phyloP scores from a whole-genome alignment of 2,329 filamentous ascomycete genomes.

The Trematosphaeria pertusa region DNA sequence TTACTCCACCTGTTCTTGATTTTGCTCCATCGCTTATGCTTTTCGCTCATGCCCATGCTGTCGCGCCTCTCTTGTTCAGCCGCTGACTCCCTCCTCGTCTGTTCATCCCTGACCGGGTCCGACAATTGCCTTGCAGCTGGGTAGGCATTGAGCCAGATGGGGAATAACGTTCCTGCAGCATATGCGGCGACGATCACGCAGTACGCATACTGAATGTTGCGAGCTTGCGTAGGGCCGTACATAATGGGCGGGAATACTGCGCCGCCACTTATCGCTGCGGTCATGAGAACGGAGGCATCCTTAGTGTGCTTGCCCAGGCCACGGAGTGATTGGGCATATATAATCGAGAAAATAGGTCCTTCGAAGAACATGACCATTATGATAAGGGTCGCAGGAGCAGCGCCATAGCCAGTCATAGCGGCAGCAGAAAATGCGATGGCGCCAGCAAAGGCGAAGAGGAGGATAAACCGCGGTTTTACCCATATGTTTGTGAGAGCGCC shows the following conservation, averaged over 20 bases:
- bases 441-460: constrained; percentile 61
- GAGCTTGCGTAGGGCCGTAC: constrained; percentile 51
- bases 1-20: constrained; percentile 30
- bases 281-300: constrained; percentile 60
- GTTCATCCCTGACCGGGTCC: constrained; percentile 53
- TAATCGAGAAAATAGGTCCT: constrained; percentile 65
- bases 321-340: constrained; percentile 65
- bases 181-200: constrained; percentile 62
- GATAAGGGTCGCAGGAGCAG: constrained; percentile 55
- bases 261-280: constrained; percentile 62
- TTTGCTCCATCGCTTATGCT: constrained; percentile 29
- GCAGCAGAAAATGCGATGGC: constrained; percentile 60
- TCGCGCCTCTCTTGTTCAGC: constrained; percentile 30
- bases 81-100: constrained; percentile 33
- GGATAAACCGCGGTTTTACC: constrained; percentile 65
- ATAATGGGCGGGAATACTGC: constrained; percentile 63
- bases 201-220: constrained; percentile 57
- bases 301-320: constrained; percentile 66
- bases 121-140: constrained; percentile 58
- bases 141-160: constrained; percentile 60
- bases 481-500: constrained; percentile 61
- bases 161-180: constrained; percentile 59
- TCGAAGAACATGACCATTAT: constrained; percentile 66
- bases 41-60: constrained; percentile 21
- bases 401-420: constrained; percentile 54